phyloP scores from a whole-genome alignment of 2,329 filamentous ascomycete genomes.

The Aspergillaceae sp. region DNA sequence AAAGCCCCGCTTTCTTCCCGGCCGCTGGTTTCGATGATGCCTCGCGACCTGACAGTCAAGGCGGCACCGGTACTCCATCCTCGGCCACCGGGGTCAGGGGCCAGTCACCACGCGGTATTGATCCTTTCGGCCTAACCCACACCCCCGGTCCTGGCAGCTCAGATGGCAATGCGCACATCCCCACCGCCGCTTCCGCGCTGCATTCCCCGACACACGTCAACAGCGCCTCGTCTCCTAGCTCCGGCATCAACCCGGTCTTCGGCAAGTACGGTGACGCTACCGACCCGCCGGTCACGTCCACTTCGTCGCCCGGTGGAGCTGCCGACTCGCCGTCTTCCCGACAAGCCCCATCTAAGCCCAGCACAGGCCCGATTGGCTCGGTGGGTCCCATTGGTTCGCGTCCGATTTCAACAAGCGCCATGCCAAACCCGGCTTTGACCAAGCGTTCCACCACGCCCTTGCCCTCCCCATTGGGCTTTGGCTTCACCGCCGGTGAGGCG shows the following conservation, averaged over 20 bases:
- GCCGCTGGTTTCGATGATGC: conserved; percentile 61
- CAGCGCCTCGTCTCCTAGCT: conserved; percentile 69
- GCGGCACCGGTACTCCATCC: conserved; percentile 47
- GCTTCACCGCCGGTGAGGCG: conserved; percentile 52
- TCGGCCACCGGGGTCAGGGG: conserved; percentile 57
- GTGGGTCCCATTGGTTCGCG: conserved; percentile 93
- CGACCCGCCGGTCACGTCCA: conserved; percentile 67
- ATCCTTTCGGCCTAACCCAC: conserved; percentile 53
- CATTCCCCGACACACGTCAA: conserved; percentile 62
- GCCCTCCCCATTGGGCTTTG: conserved; percentile 75
- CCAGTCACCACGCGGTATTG: conserved; percentile 71
- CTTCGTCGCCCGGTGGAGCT: conserved; percentile 69
- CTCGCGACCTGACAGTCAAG: conserved; percentile 57
- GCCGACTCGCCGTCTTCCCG: conserved; percentile 60
- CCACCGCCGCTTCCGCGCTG: conserved; percentile 32
- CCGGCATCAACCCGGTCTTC: conserved; percentile 39
- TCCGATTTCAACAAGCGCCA: conserved; percentile 51
- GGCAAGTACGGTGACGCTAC: conserved; percentile 37
- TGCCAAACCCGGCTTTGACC: conserved; percentile 53
- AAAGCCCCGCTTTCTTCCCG: conserved; percentile 58
- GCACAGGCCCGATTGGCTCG: conserved; percentile 49
- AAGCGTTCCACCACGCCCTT: conserved; percentile 86
- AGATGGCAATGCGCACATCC: conserved; percentile 32
- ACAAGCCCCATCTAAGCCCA: conserved; percentile 47
- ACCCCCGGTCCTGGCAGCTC: conserved; percentile 38